phyloP scores from a whole-genome alignment of 257 asterid species.

The Leptodermis oblonga region DNA sequence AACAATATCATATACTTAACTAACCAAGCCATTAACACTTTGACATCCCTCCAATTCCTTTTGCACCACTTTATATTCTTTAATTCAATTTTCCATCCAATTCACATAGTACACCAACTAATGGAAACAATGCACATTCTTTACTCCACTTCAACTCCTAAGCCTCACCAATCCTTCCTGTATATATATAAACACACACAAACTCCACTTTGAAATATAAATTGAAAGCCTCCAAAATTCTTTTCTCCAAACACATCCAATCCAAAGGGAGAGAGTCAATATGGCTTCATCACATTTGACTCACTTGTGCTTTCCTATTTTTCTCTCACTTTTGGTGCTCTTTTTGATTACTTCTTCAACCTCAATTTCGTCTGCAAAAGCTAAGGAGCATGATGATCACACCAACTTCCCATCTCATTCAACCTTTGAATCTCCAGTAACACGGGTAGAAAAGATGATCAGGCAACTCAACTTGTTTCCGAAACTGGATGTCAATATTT shows the following conservation, averaged over 20 bases:
- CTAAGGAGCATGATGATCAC: conserved; percentile 5
- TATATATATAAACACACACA: background rate
- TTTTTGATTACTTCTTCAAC: conserved; percentile 10
- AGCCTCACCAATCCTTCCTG: background rate
- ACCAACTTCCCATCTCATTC: conserved; percentile 1
- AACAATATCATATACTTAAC: conserved; percentile 11
- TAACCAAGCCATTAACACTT: conserved; percentile 11
- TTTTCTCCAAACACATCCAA: background rate
- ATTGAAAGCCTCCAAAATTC: background rate
- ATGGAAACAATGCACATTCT: conserved; percentile 21
- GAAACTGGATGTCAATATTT: conserved; percentile 25
- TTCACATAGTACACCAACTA: conserved; percentile 8
- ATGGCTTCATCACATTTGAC: conserved; percentile 17
- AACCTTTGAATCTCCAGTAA: conserved; percentile 23
- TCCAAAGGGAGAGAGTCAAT: background rate
- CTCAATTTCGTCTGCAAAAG: conserved; percentile 16
- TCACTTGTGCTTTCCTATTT: background rate
- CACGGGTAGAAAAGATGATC: conserved; percentile 28
- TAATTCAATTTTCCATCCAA: background rate
- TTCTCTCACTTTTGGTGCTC: conserved; percentile 12
- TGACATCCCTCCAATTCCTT: conserved; percentile 15
- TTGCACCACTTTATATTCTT: conserved; percentile 2
- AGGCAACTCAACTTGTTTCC: conserved; percentile 42
- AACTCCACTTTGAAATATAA: conserved; percentile 1
- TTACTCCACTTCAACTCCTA: conserved; percentile 13